Conservation (phyloP, 1,139 yeast species). For the Pichia sp. region DNA sequence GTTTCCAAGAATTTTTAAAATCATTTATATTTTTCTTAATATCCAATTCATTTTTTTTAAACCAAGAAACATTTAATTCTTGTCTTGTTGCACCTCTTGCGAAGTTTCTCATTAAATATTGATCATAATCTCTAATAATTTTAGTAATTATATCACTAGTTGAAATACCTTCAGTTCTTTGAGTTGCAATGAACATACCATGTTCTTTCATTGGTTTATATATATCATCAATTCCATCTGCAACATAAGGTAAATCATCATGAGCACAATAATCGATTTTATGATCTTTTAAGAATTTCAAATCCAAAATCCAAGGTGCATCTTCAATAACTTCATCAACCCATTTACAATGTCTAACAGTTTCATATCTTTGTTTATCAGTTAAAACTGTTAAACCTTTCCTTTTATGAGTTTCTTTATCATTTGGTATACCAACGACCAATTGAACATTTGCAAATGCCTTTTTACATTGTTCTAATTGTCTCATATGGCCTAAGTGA, state of each 20-base stretch:
- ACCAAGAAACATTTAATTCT: constrained; percentile 94
- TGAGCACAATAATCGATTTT: constrained; percentile 94
- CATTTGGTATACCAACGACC: constrained; percentile 90
- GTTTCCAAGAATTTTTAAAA: constrained; percentile 78
- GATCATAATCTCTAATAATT: constrained; percentile 91
- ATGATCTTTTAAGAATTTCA: constrained; percentile 72
- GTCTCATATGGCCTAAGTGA: constrained; percentile 96
- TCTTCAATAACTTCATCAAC: constrained; percentile 92
- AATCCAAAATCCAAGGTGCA: constrained; percentile 94
- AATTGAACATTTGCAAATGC: constrained; percentile 78
- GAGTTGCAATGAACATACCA: constrained; percentile 91
- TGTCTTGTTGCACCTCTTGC: constrained; percentile 97
- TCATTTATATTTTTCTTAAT: constrained; percentile 84
- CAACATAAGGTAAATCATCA: constrained; percentile 92
- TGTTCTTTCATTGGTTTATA: constrained; percentile 84
- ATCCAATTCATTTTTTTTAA: constrained; percentile 92
- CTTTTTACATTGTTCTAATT: constrained; percentile 91
- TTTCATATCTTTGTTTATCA: constrained; percentile 83
- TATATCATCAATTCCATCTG: constrained; percentile 81
- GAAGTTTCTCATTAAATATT: constrained; percentile 91
- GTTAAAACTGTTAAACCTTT: constrained; percentile 89
- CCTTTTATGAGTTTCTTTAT: constrained; percentile 80
- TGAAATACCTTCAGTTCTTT: constrained; percentile 92
- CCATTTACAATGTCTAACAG: constrained; percentile 88
- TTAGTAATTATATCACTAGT: constrained; percentile 94